Percentiles rank a stretch among this genome's conserved stretches.
These are phyloP conservation scores for Digitaria exilis DNA, from an alignment of 202 grass and related monocot species.

Conservation along the genomic window DNA sequence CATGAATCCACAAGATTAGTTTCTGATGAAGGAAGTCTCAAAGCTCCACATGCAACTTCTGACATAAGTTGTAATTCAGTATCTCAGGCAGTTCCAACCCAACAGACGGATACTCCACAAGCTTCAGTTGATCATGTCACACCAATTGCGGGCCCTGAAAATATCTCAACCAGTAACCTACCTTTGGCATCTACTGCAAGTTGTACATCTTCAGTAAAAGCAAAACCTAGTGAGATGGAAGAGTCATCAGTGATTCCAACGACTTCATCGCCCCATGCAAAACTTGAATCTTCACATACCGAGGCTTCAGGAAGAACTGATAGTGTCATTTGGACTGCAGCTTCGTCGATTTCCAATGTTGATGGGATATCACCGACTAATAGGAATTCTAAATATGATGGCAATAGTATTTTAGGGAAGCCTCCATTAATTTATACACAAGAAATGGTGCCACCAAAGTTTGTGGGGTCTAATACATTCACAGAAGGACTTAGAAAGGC, in stretches of 20 bases:
- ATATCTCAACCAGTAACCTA: slow-evolving; percentile 11
- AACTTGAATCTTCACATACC: slow-evolving; percentile 8
- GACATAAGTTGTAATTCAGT: slow-evolving; percentile 17
- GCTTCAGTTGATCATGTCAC: slow-evolving; percentile 20
- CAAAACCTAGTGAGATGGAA: slow-evolving; percentile 22
- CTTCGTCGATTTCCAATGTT: slow-evolving; percentile 6
- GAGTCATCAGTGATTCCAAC: slow-evolving; percentile 22
- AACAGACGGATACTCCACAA: slow-evolving; percentile 9
- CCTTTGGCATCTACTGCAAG: slow-evolving; percentile 1
- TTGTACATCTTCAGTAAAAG: slow-evolving; percentile 22
- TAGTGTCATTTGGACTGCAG: background rate
- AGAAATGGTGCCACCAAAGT: slow-evolving; percentile 37
- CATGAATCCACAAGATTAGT: background rate
- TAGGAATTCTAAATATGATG: slow-evolving; percentile 25
- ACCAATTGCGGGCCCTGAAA: slow-evolving; percentile 22
- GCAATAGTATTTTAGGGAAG: slow-evolving; percentile 46
- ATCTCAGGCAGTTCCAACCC: slow-evolving; percentile 15
- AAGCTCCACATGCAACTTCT: slow-evolving; percentile 21
- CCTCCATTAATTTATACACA: slow-evolving; percentile 35
- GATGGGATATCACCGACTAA: slow-evolving; percentile 2
- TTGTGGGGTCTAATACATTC: slow-evolving; percentile 17
- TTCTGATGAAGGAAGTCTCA: slow-evolving; percentile 20
- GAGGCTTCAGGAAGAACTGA: slow-evolving; percentile 27
- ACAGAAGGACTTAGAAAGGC: slow-evolving; percentile 21
- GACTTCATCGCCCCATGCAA: slow-evolving; percentile 18